A percentile compares a stretch with the other conserved stretches of the same genome.
phyloP scores from a whole-genome alignment of 2,329 filamentous ascomycete species.

The Arthrobotrys megalospora region DNA sequence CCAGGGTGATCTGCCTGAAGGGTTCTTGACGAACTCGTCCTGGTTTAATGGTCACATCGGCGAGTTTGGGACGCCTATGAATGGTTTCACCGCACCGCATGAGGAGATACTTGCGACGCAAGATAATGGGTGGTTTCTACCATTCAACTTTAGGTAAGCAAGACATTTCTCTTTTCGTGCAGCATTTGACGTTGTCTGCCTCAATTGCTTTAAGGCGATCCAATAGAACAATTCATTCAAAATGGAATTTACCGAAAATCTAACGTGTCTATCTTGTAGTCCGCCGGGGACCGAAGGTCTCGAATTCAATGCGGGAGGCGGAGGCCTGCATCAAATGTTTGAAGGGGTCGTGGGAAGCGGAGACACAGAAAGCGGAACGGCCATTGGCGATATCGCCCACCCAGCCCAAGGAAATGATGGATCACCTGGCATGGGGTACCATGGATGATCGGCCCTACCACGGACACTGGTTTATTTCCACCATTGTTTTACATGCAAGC shows the following conservation, averaged over 20 bases:
- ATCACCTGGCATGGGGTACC: slow-evolving; percentile 51
- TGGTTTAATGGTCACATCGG: slow-evolving; percentile 45
- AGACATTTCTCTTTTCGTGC: slow-evolving; percentile 1
- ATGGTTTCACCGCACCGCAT: slow-evolving; percentile 57
- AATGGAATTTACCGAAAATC: slow-evolving; percentile 42
- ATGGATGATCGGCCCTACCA: slow-evolving; percentile 56
- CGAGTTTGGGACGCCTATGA: slow-evolving; percentile 55
- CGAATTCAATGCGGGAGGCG: slow-evolving; percentile 59
- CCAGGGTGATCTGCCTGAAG: slow-evolving; percentile 53
- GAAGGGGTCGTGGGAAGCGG: slow-evolving; percentile 53
- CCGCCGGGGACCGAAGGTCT: slow-evolving; percentile 57
- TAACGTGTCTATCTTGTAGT: slow-evolving; percentile 40
- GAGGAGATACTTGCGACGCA: slow-evolving; percentile 57
- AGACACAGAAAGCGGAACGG: slow-evolving; percentile 40
- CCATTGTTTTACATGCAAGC: slow-evolving; percentile 52
- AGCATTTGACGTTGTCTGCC: slow-evolving; percentile 7
- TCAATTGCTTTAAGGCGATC: slow-evolving; percentile 4
- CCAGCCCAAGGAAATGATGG: slow-evolving; percentile 45
- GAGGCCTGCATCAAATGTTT: slow-evolving; percentile 60
- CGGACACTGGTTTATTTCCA: slow-evolving; percentile 51
- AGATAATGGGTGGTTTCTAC: slow-evolving; percentile 58
- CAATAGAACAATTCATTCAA: slow-evolving; percentile 17
- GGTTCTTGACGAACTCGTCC: slow-evolving; percentile 40
- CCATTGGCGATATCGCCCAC: slow-evolving; percentile 56
- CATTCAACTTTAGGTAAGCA: slow-evolving; percentile 60